phyloP scores from a whole-genome alignment of 2,329 filamentous ascomycete species.

The Diplocarpon mali region DNA sequence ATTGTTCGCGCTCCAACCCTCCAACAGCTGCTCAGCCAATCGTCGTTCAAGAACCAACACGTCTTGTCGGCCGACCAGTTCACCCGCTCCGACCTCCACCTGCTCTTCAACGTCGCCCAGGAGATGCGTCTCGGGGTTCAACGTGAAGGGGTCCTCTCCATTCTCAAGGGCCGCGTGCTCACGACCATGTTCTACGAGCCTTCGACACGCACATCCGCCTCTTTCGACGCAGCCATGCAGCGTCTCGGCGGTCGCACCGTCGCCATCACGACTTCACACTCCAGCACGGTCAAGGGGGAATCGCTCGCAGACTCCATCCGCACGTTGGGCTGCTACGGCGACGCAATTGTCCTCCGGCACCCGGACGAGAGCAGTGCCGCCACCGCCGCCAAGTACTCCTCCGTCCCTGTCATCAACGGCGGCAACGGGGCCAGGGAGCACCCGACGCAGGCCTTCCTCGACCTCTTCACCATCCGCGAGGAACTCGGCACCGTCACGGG shows the following conservation, averaged over 20 bases:
- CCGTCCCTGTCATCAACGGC: conserved; percentile 91
- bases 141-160: conserved; percentile 76
- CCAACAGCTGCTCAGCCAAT: conserved; percentile 62
- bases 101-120: conserved; percentile 91
- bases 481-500: conserved; percentile 93
- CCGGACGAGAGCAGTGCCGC: conserved; percentile 73
- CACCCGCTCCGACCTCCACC: conserved; percentile 73
- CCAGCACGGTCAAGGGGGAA: conserved; percentile 90
- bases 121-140: conserved; percentile 96
- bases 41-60: conserved; percentile 80
- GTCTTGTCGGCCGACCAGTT: conserved; percentile 91
- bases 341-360: conserved; percentile 92
- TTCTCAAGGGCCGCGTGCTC: conserved; percentile 76
- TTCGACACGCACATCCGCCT: conserved; percentile 87
- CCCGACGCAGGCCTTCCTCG: conserved; percentile 92
- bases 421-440: conserved; percentile 95
- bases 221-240: conserved; percentile 98
- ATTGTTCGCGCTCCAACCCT: conserved; percentile 55
- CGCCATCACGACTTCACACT: conserved; percentile 69
- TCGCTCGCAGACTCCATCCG: conserved; percentile 86
- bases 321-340: conserved; percentile 86
- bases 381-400: conserved; percentile 74
- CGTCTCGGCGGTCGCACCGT: conserved; percentile 84
- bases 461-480: conserved; percentile 96
- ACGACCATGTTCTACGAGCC: conserved; percentile 97